phyloP scores from a whole-genome alignment of 1,284 basidiomycete genomes.

The Ceratobasidium papillatum region DNA sequence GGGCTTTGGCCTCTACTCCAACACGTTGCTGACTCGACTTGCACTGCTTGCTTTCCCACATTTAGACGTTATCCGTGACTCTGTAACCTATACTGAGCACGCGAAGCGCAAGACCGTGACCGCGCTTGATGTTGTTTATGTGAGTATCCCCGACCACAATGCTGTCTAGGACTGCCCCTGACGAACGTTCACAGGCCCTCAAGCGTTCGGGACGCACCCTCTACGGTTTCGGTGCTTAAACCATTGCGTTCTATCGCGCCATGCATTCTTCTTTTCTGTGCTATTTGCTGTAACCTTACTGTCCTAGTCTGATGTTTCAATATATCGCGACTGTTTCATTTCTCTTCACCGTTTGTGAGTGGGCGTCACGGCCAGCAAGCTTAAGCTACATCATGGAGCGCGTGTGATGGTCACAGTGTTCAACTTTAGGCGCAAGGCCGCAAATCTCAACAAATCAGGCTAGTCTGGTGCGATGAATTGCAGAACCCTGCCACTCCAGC shows the following conservation, averaged over 20 bases:
- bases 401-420: not conserved
- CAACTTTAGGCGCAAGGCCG: not conserved
- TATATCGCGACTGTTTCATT: conserved; percentile 30
- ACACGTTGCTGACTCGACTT: conserved; percentile 11
- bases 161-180: not conserved
- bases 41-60: not conserved
- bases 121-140: conserved; percentile 87
- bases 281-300: conserved; percentile 26
- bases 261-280: conserved; percentile 1
- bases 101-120: conserved; percentile 92
- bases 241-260: not conserved
- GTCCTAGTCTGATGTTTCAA: conserved; percentile 35
- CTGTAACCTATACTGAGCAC: conserved; percentile 95
- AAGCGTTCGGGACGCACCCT: conserved; percentile 37
- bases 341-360: not conserved
- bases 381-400: not conserved
- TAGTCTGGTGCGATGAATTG: not conserved
- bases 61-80: conserved; percentile 81
- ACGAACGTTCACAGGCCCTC: conserved; percentile 14
- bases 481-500: not conserved
- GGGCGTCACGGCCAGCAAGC: not conserved
- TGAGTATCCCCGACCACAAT: not conserved
- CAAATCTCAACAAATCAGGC: not conserved
- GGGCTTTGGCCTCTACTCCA: not conserved
- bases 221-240: conserved; percentile 34